Percentiles rank a stretch among this genome's conserved stretches.
These are phyloP conservation scores for Dothidotthia symphoricarpi DNA, from an alignment of 2,329 filamentous ascomycete genomes.

Conservation along the genomic window DNA sequence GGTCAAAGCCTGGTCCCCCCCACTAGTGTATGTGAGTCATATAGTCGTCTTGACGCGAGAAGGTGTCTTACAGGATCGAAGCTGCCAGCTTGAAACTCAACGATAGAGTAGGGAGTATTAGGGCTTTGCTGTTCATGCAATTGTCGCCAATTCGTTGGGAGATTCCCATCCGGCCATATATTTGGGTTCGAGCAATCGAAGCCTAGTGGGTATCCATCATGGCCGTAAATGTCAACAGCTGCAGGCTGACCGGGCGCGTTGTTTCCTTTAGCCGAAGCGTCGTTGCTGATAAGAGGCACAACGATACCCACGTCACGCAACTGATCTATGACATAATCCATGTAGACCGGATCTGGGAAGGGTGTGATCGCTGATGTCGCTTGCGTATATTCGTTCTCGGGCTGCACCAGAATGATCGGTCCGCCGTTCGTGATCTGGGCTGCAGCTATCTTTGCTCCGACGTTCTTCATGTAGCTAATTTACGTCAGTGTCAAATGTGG, in stretches of 20 bases:
- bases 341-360: conserved; percentile 67
- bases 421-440: conserved; percentile 81
- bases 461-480: conserved; percentile 58
- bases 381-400: conserved; percentile 75
- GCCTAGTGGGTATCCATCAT: conserved; percentile 61
- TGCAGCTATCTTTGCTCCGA: conserved; percentile 66
- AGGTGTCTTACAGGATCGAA: conserved; percentile 56
- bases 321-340: conserved; percentile 69
- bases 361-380: conserved; percentile 48
- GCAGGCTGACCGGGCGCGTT: conserved; percentile 62
- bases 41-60: not conserved
- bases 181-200: conserved; percentile 62
- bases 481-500: conserved; percentile 1
- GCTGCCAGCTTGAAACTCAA: conserved; percentile 69
- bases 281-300: conserved; percentile 74
- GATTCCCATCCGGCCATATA: conserved; percentile 56
- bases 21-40: conserved; percentile 44
- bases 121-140: conserved; percentile 62
- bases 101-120: conserved; percentile 62
- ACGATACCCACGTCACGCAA: conserved; percentile 66
- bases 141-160: conserved; percentile 58
- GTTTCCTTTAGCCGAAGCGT: conserved; percentile 60
- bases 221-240: conserved; percentile 63
- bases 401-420: conserved; percentile 74
- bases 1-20: conserved; percentile 68